These are phyloP conservation scores for Stropharia rugosoannulata DNA, from an alignment of 768 basidiomycete genomes.

Conservation along the genomic window DNA sequence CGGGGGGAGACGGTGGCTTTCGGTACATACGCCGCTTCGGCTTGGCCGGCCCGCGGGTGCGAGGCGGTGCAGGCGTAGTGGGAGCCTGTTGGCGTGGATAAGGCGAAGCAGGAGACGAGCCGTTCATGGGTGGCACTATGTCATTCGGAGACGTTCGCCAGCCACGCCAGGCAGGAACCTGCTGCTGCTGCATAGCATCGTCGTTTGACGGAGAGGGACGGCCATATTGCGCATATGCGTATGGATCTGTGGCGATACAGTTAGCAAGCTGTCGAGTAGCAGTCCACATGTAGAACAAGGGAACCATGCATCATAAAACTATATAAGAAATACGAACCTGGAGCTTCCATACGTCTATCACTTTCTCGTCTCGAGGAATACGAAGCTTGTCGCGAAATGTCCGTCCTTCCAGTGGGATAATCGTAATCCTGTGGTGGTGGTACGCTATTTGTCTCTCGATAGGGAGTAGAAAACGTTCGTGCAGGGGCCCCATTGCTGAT, in stretches of 20 bases:
- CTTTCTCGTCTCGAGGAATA: slow-evolving; percentile 5
- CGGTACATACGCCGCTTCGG: not conserved
- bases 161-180: not conserved
- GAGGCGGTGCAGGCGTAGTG: not conserved
- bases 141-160: not conserved
- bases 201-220: not conserved
- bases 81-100: not conserved
- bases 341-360: not conserved
- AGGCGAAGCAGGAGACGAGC: not conserved
- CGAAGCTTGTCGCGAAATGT: slow-evolving; percentile 1
- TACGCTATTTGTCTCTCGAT: not conserved
- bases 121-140: not conserved
- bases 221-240: not conserved
- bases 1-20: not conserved
- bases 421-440: slow-evolving; percentile 3
- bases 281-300: too few relatives aligned
- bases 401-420: not conserved
- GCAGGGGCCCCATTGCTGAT: not conserved
- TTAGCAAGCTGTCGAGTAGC: not conserved
- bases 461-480: not conserved
- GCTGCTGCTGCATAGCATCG: not conserved
- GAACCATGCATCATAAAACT: too few relatives aligned
- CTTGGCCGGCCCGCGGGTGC: not conserved
- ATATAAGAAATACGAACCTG: too few relatives aligned
- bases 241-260: not conserved